A percentile compares a stretch with the other conserved stretches of the same genome.
phyloP scores from a whole-genome alignment of 2,329 filamentous ascomycete species.

The Sclerotinia sclerotiorum region DNA sequence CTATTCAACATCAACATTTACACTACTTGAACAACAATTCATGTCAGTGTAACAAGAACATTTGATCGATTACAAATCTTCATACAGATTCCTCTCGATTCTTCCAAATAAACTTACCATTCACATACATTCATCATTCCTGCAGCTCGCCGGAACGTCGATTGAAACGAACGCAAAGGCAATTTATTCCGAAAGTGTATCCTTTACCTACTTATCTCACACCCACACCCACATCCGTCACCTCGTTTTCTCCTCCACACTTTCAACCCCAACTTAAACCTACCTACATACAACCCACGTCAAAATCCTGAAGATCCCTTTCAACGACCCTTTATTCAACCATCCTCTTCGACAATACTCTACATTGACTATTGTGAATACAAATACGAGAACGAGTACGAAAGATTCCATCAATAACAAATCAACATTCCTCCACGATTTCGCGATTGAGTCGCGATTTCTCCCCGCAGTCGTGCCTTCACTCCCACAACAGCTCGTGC shows the following conservation, averaged over 20 bases:
- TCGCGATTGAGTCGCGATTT: slow-evolving; percentile 39
- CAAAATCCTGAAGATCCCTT: not conserved
- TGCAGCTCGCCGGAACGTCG: slow-evolving; percentile 8
- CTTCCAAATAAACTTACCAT: not conserved
- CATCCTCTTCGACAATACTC: not conserved
- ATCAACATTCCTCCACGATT: slow-evolving; percentile 15
- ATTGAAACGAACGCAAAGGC: slow-evolving; percentile 18
- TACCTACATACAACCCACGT: not conserved
- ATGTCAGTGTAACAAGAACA: not conserved
- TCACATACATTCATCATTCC: not conserved
- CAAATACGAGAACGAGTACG: not conserved
- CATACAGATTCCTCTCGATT: not conserved
- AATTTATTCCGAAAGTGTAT: slow-evolving; percentile 18
- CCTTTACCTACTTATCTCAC: not conserved
- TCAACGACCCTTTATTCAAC: not conserved
- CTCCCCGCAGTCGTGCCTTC: slow-evolving; percentile 35
- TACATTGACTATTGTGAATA: not conserved
- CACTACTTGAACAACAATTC: not conserved
- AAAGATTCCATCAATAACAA: not conserved
- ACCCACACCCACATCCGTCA: slow-evolving; percentile 19
- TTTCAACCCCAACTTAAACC: not conserved
- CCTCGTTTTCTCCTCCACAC: not conserved
- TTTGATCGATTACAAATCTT: too few relatives aligned
- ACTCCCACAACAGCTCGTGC: slow-evolving; percentile 35
- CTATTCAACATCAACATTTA: too few relatives aligned